Base-by-base conservation (phyloP, 176 grass and related monocot genomes). In the Hsuehochloa calcarea region DNA sequence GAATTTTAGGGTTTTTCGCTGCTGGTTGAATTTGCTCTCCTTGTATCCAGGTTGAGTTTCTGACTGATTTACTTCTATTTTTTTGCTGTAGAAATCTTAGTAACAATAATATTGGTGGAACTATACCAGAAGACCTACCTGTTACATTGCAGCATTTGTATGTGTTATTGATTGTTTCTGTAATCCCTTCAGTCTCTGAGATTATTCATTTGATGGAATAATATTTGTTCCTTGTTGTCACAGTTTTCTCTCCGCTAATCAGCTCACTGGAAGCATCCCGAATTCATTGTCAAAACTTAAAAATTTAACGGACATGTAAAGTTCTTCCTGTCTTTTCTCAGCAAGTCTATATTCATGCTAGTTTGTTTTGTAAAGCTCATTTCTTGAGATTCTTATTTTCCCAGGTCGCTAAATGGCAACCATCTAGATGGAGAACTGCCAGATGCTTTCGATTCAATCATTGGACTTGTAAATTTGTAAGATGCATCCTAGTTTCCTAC, bases 231-330 rank as follows among this genome's bases (percentile, higher is more conserved):
- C 55, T 13, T 82, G 19, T 72, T 74, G 84, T 49, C 82, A 62
- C 91, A 99, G 97, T 74, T 99, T 99, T 71, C 92, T 99, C 29
- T 99, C 97, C 3, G 93, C 88, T 81, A 99, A 99, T 67, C 92
- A 99, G 66, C 85, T 99, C 70, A 94, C 90, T 59, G 97, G 97
- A 92, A 99, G 97, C 85, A 99, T 99, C 27, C 97, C 97, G n/a
- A 83, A 68, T 87, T 96, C 97, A 72, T 78, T 99, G 81, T 94
- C 97, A 70, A 87, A 92, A 54, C 81, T 99, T 17, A 69, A 35
- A 85, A 80, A 84, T 60, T 86, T 99, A 73, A 65, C 86, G 60
- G 97, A 83, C 88, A 92, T 99, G 97, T 99, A 96, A 89, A 17
- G 1, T 80, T 86, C 54, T 52, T 16, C 9, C 73, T 66, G 17